Conservation (phyloP, 768 basidiomycete genomes). For the Coprinopsis sp. region DNA sequence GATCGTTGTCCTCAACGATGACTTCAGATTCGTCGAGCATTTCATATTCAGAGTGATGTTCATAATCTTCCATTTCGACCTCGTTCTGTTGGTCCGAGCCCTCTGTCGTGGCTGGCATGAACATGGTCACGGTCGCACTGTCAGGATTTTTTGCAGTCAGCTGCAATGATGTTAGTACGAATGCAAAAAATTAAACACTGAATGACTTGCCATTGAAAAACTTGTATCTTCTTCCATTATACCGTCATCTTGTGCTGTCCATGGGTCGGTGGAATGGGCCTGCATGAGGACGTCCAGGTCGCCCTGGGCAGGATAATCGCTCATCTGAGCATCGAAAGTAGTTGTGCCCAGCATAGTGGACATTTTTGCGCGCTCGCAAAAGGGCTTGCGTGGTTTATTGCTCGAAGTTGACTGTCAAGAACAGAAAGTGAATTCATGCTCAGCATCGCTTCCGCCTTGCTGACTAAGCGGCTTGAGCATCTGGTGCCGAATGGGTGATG, state of each 20-base stretch:
- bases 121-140: too few species aligned
- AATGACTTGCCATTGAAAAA: background rate
- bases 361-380: too few species aligned
- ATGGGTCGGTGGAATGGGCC: constrained; percentile 14
- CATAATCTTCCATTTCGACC: constrained; percentile 18
- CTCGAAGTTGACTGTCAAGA: too few species aligned
- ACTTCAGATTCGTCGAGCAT: constrained; percentile 13
- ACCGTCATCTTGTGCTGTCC: constrained; percentile 13
- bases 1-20: constrained; percentile 5
- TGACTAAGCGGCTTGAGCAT: too few species aligned
- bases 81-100: constrained; percentile 10
- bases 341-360: constrained; percentile 14
- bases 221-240: constrained; percentile 17
- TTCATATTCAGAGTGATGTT: constrained; percentile 14
- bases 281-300: constrained; percentile 16
- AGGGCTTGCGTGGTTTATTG: too few species aligned
- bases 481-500: too few species aligned
- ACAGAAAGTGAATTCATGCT: too few species aligned
- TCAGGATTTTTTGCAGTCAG: background rate
- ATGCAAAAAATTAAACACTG: background rate
- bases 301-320: constrained; percentile 13
- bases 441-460: too few species aligned
- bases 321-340: constrained; percentile 14
- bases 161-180: background rate
- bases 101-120: too few species aligned